A percentile compares a stretch with the other conserved stretches of the same genome.
Conservation (phyloP, 2,329 filamentous ascomycete species). For the Talaromyces albobiverticillius region DNA sequence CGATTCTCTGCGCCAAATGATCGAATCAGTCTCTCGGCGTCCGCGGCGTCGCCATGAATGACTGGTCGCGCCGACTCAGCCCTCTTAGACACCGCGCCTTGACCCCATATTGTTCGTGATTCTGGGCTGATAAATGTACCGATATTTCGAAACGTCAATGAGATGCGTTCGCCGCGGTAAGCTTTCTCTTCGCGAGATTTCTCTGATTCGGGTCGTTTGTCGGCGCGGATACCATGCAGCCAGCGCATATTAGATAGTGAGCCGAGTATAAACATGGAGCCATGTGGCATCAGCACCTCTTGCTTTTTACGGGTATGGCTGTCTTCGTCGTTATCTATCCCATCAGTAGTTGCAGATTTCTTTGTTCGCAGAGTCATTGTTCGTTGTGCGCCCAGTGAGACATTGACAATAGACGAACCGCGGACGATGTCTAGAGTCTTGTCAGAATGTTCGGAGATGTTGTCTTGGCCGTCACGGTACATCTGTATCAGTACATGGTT, state of each 20-base stretch:
- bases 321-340: slow-evolving; percentile 17
- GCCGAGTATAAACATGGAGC: slow-evolving; percentile 82
- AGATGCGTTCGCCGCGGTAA: slow-evolving; percentile 75
- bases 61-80: slow-evolving; percentile 60
- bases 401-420: slow-evolving; percentile 82
- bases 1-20: slow-evolving; percentile 88
- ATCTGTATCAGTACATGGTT: slow-evolving; percentile 93
- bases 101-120: slow-evolving; percentile 78
- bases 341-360: slow-evolving; percentile 32
- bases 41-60: slow-evolving; percentile 65
- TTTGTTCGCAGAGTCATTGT: slow-evolving; percentile 85
- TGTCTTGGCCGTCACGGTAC: slow-evolving; percentile 84
- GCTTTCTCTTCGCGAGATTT: slow-evolving; percentile 70
- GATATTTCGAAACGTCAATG: slow-evolving; percentile 85
- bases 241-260: slow-evolving; percentile 77
- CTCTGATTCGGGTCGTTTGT: slow-evolving; percentile 69
- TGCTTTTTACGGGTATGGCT: slow-evolving; percentile 55
- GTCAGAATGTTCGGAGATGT: slow-evolving; percentile 95
- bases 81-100: slow-evolving; percentile 73
- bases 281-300: slow-evolving; percentile 75
- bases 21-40: slow-evolving; percentile 64
- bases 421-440: slow-evolving; percentile 89
- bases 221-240: slow-evolving; percentile 88
- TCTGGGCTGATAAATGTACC: slow-evolving; percentile 73
- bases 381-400: slow-evolving; percentile 87